Evolutionary conservation across 1,284 basidiomycete species (phyloP).

Genomic region (Melampsora medusae): DNA sequence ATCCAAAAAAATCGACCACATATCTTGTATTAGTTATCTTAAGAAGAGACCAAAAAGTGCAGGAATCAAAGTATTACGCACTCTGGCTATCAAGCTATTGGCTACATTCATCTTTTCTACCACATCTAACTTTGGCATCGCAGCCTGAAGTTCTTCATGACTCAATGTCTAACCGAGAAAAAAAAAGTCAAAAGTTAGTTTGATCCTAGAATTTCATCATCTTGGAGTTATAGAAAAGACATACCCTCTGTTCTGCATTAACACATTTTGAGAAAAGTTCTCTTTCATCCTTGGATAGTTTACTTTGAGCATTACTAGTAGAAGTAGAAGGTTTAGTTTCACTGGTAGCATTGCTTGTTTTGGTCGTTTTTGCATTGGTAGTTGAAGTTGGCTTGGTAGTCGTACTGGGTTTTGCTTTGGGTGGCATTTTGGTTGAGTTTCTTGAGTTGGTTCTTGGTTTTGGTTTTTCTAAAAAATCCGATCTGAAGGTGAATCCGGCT

Average conservation of each 20-base stretch:
- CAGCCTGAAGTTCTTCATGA: slow-evolving; percentile 45
- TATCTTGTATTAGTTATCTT: not conserved
- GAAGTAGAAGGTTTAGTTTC: not conserved
- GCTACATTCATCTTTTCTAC: slow-evolving; percentile 43
- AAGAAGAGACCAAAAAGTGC: not conserved
- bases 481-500: no score
- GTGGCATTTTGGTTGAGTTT: not conserved
- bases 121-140: slow-evolving; percentile 41
- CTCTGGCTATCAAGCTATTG: slow-evolving; percentile 44
- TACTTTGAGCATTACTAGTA: slow-evolving; percentile 9
- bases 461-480: no score
- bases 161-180: slow-evolving; percentile 29
- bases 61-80: slow-evolving; percentile 6
- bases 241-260: slow-evolving; percentile 39
- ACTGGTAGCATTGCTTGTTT: not conserved
- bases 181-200: not conserved
- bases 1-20: not conserved
- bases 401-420: not conserved
- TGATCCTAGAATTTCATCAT: not conserved
- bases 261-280: slow-evolving; percentile 42
- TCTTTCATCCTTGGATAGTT: slow-evolving; percentile 43
- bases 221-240: not conserved
- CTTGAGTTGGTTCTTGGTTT: not conserved
- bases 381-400: not conserved
- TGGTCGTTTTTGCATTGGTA: not conserved